phyloP scores from a whole-genome alignment of 2,329 filamentous ascomycete species.

The Amauroascus niger region DNA sequence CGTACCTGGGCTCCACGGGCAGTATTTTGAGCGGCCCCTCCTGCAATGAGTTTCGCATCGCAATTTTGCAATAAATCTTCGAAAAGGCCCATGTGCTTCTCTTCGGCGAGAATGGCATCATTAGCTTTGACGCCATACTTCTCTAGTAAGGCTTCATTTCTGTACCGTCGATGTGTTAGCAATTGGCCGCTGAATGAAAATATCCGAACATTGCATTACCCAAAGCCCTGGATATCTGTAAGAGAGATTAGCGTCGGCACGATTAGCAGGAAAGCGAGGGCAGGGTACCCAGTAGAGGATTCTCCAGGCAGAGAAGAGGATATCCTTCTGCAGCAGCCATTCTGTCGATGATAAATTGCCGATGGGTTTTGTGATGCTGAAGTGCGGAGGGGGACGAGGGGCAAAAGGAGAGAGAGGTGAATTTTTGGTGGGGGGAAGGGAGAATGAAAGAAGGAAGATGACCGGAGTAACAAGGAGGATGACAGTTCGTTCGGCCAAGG shows the following conservation, averaged over 20 bases:
- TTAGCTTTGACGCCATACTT: constrained; percentile 94
- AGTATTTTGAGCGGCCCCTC: constrained; percentile 94
- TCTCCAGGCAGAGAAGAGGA: constrained; percentile 87
- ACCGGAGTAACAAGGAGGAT: too few species aligned
- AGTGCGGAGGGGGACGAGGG: constrained; percentile 8
- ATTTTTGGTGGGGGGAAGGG: constrained; percentile 11
- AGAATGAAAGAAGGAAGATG: too few species aligned
- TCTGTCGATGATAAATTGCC: constrained; percentile 20
- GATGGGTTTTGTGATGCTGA: constrained; percentile 12
- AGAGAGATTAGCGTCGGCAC: constrained; percentile 20
- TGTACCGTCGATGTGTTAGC: constrained; percentile 36
- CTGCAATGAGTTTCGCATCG: constrained; percentile 87
- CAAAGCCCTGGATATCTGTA: constrained; percentile 76
- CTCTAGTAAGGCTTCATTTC: constrained; percentile 71
- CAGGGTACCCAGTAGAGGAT: constrained; percentile 77
- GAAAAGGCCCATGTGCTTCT: constrained; percentile 80
- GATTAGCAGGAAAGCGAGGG: neutral
- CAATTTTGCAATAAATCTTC: constrained; percentile 89
- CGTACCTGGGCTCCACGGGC: constrained; percentile 75
- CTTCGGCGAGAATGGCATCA: constrained; percentile 92
- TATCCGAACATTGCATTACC: constrained; percentile 39
- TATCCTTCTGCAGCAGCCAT: constrained; percentile 75
- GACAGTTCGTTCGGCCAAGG: neutral
- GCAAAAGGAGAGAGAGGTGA: neutral
- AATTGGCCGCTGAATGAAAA: constrained; percentile 16